Evolutionary conservation across 2,329 filamentous ascomycete species (phyloP).

Genomic region (Akanthomyces dipterigenus): DNA sequence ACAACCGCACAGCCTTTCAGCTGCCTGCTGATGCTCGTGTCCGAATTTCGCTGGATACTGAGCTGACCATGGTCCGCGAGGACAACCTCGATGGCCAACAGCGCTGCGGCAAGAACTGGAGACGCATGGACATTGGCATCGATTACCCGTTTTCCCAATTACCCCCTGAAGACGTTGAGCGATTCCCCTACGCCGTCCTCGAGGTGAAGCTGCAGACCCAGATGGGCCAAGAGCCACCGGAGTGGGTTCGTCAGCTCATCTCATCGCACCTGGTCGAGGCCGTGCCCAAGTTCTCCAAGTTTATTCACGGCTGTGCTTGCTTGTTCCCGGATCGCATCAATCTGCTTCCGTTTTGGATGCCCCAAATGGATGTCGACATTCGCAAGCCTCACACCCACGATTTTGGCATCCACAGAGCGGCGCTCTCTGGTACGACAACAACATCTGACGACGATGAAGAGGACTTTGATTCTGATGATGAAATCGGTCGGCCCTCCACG

Average conservation of each 20-base stretch:
- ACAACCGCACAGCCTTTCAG: conserved; percentile 97
- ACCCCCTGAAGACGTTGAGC: conserved; percentile 73
- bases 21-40: conserved; percentile 92
- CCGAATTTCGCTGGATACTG: conserved; percentile 92
- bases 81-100: conserved; percentile 81
- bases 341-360: conserved; percentile 92
- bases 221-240: conserved; percentile 85
- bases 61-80: conserved; percentile 89
- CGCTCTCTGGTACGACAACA: conserved; percentile 67
- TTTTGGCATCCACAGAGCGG: conserved; percentile 82
- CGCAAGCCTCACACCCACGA: conserved; percentile 82
- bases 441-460: conserved; percentile 73
- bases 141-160: conserved; percentile 92
- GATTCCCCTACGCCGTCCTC: conserved; percentile 91
- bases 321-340: conserved; percentile 84
- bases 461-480: conserved; percentile 61
- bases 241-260: conserved; percentile 93
- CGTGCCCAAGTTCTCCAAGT: conserved; percentile 99
- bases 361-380: conserved; percentile 97
- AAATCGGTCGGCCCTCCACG: conserved; percentile 24
- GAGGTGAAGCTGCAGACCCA: conserved; percentile 98
- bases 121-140: conserved; percentile 93
- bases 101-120: conserved; percentile 84
- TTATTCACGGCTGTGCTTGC: conserved; percentile 88
- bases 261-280: conserved; percentile 93